Evolutionary conservation across 1,284 basidiomycete genomes (phyloP).

Genomic region (Kwoniella shivajii): DNA sequence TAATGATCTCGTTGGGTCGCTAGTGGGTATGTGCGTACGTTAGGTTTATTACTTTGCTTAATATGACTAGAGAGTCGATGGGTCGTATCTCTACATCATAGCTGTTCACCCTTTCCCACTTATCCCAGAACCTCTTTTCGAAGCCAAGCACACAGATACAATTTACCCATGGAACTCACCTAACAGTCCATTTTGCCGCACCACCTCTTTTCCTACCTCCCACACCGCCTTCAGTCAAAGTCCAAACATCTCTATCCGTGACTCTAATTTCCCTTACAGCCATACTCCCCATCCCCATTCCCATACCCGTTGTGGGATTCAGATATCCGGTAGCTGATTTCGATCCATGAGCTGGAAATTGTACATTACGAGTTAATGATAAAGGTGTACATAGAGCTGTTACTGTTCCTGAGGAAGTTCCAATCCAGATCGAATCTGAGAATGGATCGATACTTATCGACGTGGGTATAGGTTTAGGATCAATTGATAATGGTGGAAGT

Average conservation of each 20-base stretch:
- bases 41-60: background rate
- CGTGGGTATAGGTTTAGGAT: constrained; percentile 56
- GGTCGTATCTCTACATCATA: no score
- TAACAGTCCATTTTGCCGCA: constrained; percentile 50
- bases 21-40: constrained; percentile 1
- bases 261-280: constrained; percentile 69
- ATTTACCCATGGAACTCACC: constrained; percentile 26
- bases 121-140: no score
- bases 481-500: constrained; percentile 43
- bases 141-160: no score
- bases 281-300: constrained; percentile 18
- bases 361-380: constrained; percentile 60
- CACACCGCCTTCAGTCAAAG: constrained; percentile 51
- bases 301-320: background rate
- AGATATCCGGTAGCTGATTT: constrained; percentile 3
- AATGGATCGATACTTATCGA: constrained; percentile 85
- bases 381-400: constrained; percentile 68
- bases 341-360: constrained; percentile 63
- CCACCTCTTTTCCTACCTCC: constrained; percentile 53
- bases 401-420: constrained; percentile 72
- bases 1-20: constrained; percentile 46
- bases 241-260: constrained; percentile 71
- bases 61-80: no score
- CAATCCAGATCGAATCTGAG: constrained; percentile 87
- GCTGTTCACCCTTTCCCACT: no score